phyloP scores from a whole-genome alignment of 2,329 filamentous ascomycete genomes.

The Pseudogymnoascus pannorum region DNA sequence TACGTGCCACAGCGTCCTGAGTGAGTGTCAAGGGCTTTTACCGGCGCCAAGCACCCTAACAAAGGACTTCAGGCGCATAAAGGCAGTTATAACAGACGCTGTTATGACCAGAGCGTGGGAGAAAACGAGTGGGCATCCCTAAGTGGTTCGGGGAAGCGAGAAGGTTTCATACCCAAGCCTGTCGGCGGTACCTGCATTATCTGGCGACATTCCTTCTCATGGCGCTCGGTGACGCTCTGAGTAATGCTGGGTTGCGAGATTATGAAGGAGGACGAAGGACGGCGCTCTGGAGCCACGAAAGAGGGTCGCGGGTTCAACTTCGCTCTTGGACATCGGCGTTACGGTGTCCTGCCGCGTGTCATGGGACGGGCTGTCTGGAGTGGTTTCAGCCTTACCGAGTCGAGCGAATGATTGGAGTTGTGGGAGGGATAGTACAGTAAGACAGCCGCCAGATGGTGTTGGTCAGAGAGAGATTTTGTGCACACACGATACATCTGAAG shows the following conservation, averaged over 20 bases:
- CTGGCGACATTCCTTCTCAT: neutral
- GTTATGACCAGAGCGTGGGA: neutral
- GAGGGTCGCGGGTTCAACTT: neutral
- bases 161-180: neutral
- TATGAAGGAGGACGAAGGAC: neutral
- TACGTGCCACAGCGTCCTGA: neutral
- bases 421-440: neutral
- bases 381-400: slow-evolving; percentile 1
- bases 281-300: neutral
- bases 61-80: neutral
- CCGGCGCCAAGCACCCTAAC: neutral
- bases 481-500: neutral
- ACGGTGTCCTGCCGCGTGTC: neutral
- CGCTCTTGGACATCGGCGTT: neutral
- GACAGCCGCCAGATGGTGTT: neutral
- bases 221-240: neutral
- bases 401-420: neutral
- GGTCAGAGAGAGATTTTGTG: neutral
- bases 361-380: neutral
- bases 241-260: neutral
- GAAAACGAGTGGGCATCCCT: neutral
- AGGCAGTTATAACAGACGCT: neutral
- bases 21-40: neutral
- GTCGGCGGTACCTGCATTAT: slow-evolving; percentile 3
- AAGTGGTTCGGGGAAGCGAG: neutral